Evolutionary conservation across 192 early-diverging fungal species (phyloP).

Genomic region (Dimargaris cristalligena): DNA sequence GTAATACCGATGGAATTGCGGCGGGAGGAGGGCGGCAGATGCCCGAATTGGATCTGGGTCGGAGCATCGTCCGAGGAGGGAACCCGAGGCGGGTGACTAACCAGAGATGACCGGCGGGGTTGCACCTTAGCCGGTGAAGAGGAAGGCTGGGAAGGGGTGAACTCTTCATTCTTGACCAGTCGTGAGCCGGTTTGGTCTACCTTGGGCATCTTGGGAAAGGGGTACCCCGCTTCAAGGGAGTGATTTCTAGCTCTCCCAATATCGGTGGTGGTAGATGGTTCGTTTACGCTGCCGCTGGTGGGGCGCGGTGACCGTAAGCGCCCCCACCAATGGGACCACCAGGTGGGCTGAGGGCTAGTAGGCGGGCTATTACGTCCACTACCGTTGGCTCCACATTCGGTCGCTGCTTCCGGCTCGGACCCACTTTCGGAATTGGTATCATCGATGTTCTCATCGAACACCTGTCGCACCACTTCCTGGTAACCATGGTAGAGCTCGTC

Average conservation of each 20-base stretch:
- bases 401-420: no score
- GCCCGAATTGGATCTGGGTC: neutral
- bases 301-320: neutral
- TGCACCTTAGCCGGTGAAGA: neutral
- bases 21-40: neutral
- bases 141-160: neutral
- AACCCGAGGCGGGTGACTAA: neutral
- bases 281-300: neutral
- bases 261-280: neutral
- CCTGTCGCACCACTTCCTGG: conserved; percentile 1
- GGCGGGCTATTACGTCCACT: neutral
- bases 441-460: neutral
- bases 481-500: neutral
- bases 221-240: neutral
- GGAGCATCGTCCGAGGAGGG: neutral
- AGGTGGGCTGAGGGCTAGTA: neutral
- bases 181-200: no score
- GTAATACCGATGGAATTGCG: neutral
- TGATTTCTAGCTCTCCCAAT: neutral
- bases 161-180: neutral
- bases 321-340: neutral
- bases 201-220: no score
- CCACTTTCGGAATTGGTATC: neutral
- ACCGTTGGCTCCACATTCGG: neutral
- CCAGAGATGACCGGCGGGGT: neutral